A percentile compares a stretch with the other conserved stretches of the same genome.
Evolutionary conservation across 176 grass and related monocot species (phyloP).

Genomic region (Triticum monococcum): DNA sequence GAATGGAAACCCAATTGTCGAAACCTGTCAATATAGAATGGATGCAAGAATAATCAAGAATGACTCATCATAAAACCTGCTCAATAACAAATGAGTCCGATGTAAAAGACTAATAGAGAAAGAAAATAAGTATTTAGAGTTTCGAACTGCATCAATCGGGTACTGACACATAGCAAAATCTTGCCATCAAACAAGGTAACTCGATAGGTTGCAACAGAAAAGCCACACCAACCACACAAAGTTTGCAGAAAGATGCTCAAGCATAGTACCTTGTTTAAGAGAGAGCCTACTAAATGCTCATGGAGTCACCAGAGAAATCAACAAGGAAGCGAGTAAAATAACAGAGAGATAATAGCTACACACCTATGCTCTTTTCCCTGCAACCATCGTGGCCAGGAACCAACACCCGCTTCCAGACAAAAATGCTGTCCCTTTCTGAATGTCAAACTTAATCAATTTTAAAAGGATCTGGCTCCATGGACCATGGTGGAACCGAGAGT

Average conservation of each 20-base stretch:
- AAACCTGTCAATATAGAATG: not conserved
- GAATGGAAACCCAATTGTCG: conserved; percentile 2
- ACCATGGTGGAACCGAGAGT: conserved; percentile 19
- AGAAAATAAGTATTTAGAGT: conserved; percentile 7
- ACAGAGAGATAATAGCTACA: not conserved
- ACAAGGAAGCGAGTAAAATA: conserved; percentile 11
- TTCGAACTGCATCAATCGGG: conserved; percentile 2
- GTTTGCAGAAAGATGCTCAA: conserved; percentile 20
- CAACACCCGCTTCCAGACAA: conserved; percentile 17
- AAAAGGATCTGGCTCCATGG: not conserved
- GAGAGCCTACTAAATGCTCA: conserved; percentile 19
- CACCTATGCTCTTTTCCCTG: not conserved
- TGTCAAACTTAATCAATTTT: conserved; percentile 32
- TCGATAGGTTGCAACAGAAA: conserved; percentile 10
- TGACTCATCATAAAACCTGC: not conserved
- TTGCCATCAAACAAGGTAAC: not conserved
- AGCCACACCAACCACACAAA: not conserved
- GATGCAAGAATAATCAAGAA: conserved; percentile 15
- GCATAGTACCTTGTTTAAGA: conserved; percentile 32
- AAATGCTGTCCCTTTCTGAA: conserved; percentile 7
- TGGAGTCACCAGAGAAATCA: not conserved
- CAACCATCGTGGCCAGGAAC: not conserved
- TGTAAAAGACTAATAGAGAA: not conserved
- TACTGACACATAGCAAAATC: not conserved
- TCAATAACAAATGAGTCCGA: conserved; percentile 13